Conservation (phyloP, 2,329 filamentous ascomycete genomes). For the Blastomyces silverae region DNA sequence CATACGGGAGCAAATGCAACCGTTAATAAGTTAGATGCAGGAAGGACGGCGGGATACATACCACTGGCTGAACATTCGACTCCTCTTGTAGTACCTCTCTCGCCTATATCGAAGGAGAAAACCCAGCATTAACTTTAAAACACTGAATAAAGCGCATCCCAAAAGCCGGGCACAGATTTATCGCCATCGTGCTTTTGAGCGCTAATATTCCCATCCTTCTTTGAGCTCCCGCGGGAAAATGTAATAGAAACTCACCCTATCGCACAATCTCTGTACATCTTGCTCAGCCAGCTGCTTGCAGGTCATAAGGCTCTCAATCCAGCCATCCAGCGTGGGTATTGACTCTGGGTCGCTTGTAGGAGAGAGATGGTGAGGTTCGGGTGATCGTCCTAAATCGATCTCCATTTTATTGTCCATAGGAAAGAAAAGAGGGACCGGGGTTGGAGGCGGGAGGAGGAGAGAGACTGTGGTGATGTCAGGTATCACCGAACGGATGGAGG, state of each 20-base stretch:
- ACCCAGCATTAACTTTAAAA: conserved; percentile 14
- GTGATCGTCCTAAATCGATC: conserved; percentile 77
- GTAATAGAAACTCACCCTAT: conserved; percentile 63
- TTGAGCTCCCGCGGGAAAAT: neutral
- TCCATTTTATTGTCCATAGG: conserved; percentile 98
- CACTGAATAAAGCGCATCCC: neutral
- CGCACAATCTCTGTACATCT: conserved; percentile 94
- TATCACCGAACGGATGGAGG: conserved; percentile 14
- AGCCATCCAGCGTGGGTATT: conserved; percentile 89
- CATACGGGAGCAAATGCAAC: neutral
- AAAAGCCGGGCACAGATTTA: neutral
- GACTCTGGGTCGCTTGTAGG: conserved; percentile 76
- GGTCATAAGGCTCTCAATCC: conserved; percentile 96
- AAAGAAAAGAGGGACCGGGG: neutral
- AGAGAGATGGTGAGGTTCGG: conserved; percentile 67
- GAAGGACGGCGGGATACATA: conserved; percentile 46
- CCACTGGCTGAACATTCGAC: conserved; percentile 97
- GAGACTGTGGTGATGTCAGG: conserved; percentile 19
- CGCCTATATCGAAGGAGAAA: conserved; percentile 52
- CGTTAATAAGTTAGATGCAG: conserved; percentile 2
- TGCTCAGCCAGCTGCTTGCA: conserved; percentile 96
- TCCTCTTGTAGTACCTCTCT: conserved; percentile 95
- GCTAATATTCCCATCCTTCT: neutral
- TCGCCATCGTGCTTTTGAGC: neutral
- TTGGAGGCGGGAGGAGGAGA: conserved; percentile 7